Evolutionary conservation across 805 yeast species (phyloP).

Genomic region (Wickerhamiella dianesei): DNA sequence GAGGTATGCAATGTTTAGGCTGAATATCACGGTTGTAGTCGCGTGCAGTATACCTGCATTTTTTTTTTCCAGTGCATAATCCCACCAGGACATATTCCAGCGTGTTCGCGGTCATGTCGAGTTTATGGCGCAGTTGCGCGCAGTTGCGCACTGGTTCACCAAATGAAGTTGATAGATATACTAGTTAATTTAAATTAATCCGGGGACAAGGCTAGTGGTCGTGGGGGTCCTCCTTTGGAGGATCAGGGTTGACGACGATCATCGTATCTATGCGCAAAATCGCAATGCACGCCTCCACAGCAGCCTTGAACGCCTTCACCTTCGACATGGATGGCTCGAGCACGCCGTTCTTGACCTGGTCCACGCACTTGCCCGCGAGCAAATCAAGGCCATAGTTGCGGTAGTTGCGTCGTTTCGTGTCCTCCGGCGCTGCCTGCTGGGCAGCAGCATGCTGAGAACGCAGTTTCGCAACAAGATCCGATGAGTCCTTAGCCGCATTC

Average conservation of each 20-base stretch:
- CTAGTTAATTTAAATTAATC: no score
- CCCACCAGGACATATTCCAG: no score
- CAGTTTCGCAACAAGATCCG: slow-evolving; percentile 86
- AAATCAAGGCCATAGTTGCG: slow-evolving; percentile 87
- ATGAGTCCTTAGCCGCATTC: slow-evolving; percentile 94
- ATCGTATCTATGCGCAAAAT: slow-evolving; percentile 95
- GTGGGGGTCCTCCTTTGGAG: slow-evolving; percentile 67
- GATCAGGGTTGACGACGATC: slow-evolving; percentile 95
- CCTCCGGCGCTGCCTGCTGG: slow-evolving; percentile 75
- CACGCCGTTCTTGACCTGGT: slow-evolving; percentile 73
- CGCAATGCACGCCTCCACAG: slow-evolving; percentile 96
- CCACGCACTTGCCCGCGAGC: slow-evolving; percentile 80
- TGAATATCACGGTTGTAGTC: no score
- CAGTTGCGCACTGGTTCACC: no score
- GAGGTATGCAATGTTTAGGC: no score
- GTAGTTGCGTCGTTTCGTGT: slow-evolving; percentile 69
- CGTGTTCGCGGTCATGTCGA: no score
- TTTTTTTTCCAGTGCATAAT: no score
- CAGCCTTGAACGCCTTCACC: slow-evolving; percentile 83
- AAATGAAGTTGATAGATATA: no score
- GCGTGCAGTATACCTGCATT: no score
- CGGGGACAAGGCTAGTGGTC: slow-evolving; percentile 56
- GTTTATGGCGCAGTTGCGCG: no score
- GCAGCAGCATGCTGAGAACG: slow-evolving; percentile 94
- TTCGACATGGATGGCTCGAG: slow-evolving; percentile 92